These are phyloP conservation scores for Pseudodiploospora longispora DNA, from an alignment of 2,329 filamentous ascomycete genomes.

Conservation along the genomic window DNA sequence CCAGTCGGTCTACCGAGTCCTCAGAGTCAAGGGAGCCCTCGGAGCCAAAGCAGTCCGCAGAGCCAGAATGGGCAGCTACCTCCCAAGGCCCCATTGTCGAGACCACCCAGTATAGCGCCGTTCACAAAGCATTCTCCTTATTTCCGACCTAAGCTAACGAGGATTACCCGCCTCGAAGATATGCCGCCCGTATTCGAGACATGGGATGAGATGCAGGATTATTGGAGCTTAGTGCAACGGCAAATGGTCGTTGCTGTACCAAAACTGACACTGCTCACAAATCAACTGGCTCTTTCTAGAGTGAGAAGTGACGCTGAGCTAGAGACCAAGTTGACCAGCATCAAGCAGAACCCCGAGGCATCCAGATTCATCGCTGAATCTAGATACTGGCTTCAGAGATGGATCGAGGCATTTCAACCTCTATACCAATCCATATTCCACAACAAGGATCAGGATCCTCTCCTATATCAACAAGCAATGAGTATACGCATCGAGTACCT, in stretches of 20 bases:
- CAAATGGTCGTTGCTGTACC: slow-evolving; percentile 30
- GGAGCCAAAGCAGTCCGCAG: slow-evolving; percentile 23
- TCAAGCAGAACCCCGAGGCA: slow-evolving; percentile 22
- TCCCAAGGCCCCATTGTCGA: slow-evolving; percentile 9
- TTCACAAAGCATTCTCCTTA: slow-evolving; percentile 31
- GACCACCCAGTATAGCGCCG: slow-evolving; percentile 25
- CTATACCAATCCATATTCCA: slow-evolving; percentile 21
- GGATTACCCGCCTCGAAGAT: slow-evolving; percentile 22
- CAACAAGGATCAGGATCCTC: slow-evolving; percentile 15
- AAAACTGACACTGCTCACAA: slow-evolving; percentile 22
- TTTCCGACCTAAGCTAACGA: slow-evolving; percentile 23
- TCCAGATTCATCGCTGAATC: slow-evolving; percentile 26
- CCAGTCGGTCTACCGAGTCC: slow-evolving; percentile 23
- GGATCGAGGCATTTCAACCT: slow-evolving; percentile 30
- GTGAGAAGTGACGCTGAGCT: slow-evolving; percentile 19
- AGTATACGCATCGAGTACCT: slow-evolving; percentile 35
- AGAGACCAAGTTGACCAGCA: slow-evolving; percentile 21
- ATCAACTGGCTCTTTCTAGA: slow-evolving; percentile 21
- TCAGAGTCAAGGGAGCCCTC: slow-evolving; percentile 26
- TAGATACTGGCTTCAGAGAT: slow-evolving; percentile 31
- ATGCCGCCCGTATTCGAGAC: slow-evolving; percentile 24
- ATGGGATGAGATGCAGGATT: slow-evolving; percentile 27
- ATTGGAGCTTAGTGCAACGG: slow-evolving; percentile 30
- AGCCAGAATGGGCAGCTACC: slow-evolving; percentile 13
- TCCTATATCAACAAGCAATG: slow-evolving; percentile 27